These are phyloP conservation scores for Trichothecium roseum DNA, from an alignment of 2,329 filamentous ascomycete species.

Conservation along the genomic window DNA sequence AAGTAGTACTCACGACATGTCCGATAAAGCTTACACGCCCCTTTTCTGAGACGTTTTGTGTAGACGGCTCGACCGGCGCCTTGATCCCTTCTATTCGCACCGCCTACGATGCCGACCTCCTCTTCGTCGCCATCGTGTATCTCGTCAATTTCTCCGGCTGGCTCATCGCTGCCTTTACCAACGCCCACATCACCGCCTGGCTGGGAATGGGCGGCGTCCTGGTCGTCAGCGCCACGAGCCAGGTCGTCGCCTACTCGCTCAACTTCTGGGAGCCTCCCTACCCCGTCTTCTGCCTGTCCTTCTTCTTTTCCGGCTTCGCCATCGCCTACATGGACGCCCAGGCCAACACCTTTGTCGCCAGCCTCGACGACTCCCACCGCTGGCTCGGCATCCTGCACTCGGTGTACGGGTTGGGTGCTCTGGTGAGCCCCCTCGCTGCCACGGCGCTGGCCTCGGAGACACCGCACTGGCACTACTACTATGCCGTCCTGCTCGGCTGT, in stretches of 20 bases:
- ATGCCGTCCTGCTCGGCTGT: conserved; percentile 1
- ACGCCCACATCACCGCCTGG: conserved; percentile 5
- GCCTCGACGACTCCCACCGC: conserved; percentile 4
- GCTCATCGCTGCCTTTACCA: conserved; percentile 6
- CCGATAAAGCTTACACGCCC: too few species aligned
- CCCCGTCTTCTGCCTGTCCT: conserved; percentile 5
- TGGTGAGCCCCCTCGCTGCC: conserved; percentile 6
- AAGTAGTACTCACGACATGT: too few species aligned
- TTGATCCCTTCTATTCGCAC: too few species aligned
- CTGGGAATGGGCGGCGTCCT: conserved; percentile 4
- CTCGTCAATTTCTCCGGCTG: conserved; percentile 9
- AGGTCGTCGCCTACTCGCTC: conserved; percentile 6
- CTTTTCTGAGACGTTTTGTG: too few species aligned
- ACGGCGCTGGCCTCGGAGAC: conserved; percentile 4
- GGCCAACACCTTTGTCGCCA: conserved; percentile 5
- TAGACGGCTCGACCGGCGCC: too few species aligned
- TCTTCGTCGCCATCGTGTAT: too few species aligned
- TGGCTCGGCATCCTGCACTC: conserved; percentile 7
- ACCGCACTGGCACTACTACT: neutral
- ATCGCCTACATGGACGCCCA: conserved; percentile 7
- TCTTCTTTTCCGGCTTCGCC: conserved; percentile 4
- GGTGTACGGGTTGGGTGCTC: conserved; percentile 5
- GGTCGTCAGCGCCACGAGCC: conserved; percentile 5
- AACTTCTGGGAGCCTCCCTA: conserved; percentile 6
- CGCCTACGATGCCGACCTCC: too few species aligned